Conservation (phyloP, 441 rosid genomes). For the Daphne laureola region DNA sequence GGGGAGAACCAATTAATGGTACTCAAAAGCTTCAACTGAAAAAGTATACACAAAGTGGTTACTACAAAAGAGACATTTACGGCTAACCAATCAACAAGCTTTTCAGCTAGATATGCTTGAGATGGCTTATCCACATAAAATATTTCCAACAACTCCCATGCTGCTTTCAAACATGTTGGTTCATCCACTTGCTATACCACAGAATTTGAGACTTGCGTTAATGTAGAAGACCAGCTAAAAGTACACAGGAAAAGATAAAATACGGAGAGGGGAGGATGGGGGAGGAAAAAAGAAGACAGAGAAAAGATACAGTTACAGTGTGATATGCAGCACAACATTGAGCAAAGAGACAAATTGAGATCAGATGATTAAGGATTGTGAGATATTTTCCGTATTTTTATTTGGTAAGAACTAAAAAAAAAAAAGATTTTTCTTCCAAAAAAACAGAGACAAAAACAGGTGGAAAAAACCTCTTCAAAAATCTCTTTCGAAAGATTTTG, state of each 20-base stretch:
- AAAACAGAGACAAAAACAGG: too few species aligned
- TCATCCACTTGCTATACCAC: conserved; percentile 36
- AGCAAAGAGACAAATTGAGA: too few species aligned
- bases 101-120: conserved; percentile 78
- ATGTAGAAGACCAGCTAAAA: neutral
- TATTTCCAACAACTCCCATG: conserved; percentile 93
- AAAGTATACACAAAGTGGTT: neutral
- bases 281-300: neutral
- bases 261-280: too few species aligned
- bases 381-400: too few species aligned
- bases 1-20: neutral
- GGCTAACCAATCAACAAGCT: conserved; percentile 85
- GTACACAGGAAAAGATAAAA: neutral
- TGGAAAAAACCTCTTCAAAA: too few species aligned
- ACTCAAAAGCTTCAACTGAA: too few species aligned
- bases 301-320: neutral
- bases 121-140: conserved; percentile 72
- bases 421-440: too few species aligned
- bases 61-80: conserved; percentile 39
- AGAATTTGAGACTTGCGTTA: too few species aligned
- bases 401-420: too few species aligned
- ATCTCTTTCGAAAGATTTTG: too few species aligned
- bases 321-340: too few species aligned
- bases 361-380: too few species aligned
- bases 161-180: conserved; percentile 72